Evolutionary conservation across 2,329 filamentous ascomycete species (phyloP), one percentile per base, ranked within the genome.

Genomic region (Dactylonectria estremocensis): DNA sequence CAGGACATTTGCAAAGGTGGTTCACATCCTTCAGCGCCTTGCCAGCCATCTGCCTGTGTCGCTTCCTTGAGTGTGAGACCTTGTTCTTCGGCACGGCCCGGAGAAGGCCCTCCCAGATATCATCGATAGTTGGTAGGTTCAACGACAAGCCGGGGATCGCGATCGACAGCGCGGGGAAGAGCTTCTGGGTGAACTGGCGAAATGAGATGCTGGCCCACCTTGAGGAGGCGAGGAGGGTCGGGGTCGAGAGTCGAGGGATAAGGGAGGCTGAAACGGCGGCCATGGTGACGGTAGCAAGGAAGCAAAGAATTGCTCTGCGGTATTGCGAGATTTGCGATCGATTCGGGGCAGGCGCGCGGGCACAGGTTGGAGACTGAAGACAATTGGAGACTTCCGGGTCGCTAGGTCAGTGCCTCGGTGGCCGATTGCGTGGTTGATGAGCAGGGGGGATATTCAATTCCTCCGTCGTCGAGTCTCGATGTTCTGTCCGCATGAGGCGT

Each of bases 1-100:
- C 93, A 0, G 95, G 93, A 80, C 96, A 99, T 78, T 90, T 93
- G 84, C 95, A 97, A 74, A 99, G 83, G 61, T 90, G 89, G 70
- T 92, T 96, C 65, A 97, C 91, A 79, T 99, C 96, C 84, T 97
- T 93, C 75, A 99, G 83, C 50, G 91, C 95, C 84, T 99, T 99
- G 77, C 96, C 96, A 24, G 95, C 95, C 91, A 98, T 93, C 79
- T 97, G 95, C 77, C 97, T 90, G 79, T 95, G 92, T 75, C 96
- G 89, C 87, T 95, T 97, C 86, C 96, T 97, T 86, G 94, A 94
- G 82, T 99, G 94, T 48, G 95, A 98, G 37, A 95, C 97, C 89
- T 98, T 99, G 86, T 97, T 98, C 88, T 99, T 99, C 5, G 96
- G 96, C 16, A 98, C 96, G 1, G 96, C 96, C 72, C 91, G 91